Evolutionary conservation across 192 early-diverging fungal species (phyloP).

Genomic region (Lunasporangiospora selenospora): DNA sequence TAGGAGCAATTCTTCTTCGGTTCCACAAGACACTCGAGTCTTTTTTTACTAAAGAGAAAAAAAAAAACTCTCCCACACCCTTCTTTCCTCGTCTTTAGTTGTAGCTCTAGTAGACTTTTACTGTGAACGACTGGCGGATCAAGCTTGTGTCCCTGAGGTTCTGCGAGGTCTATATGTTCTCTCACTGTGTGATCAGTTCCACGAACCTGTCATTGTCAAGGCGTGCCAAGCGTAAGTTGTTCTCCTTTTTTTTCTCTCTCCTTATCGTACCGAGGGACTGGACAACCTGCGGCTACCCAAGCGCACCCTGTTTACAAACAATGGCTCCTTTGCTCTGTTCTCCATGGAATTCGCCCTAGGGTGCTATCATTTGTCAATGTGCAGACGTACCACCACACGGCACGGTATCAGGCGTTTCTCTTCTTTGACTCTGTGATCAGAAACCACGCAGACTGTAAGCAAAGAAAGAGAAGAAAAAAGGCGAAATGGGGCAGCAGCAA

Average conservation of each 20-base stretch:
- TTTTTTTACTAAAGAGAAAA: too few species aligned
- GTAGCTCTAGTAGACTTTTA: slow-evolving; percentile 70
- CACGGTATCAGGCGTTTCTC: slow-evolving; percentile 69
- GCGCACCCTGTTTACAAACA: too few species aligned
- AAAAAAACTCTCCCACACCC: too few species aligned
- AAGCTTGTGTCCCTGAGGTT: slow-evolving; percentile 65
- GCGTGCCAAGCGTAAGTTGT: slow-evolving; percentile 51
- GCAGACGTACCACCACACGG: slow-evolving; percentile 83
- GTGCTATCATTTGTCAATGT: slow-evolving; percentile 84
- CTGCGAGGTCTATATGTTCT: slow-evolving; percentile 64
- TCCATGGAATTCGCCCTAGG: slow-evolving; percentile 47
- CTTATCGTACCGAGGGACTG: too few species aligned
- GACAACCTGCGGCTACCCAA: too few species aligned
- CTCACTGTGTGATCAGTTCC: slow-evolving; percentile 57
- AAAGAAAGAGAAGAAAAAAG: too few species aligned
- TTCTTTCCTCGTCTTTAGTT: slow-evolving; percentile 28
- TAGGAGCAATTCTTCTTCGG: too few species aligned
- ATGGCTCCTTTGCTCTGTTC: too few species aligned
- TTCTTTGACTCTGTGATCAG: slow-evolving; percentile 70
- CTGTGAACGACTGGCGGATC: slow-evolving; percentile 67
- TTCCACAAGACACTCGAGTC: too few species aligned
- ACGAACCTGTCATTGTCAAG: slow-evolving; percentile 47
- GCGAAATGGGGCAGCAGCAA: too few species aligned
- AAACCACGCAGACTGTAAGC: too few species aligned
- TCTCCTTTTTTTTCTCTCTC: too few species aligned